Evolutionary conservation across 139 green algal species (phyloP), one percentile per base, ranked within the genome.

Genomic region (Limnomonas spitsbergensis): DNA sequence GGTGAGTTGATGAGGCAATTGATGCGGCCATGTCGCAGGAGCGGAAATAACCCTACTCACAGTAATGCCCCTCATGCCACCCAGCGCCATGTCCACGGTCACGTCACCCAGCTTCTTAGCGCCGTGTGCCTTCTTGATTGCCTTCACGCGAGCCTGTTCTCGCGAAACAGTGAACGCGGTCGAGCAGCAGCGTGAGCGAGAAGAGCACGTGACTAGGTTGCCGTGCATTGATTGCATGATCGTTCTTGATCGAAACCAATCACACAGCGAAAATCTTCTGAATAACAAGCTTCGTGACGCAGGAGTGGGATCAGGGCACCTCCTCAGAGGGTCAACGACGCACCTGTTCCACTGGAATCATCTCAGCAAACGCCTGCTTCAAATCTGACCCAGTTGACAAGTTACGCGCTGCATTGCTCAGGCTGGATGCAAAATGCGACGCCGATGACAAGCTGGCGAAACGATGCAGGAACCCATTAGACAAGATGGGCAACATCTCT

Each of bases 21-120:
- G n/a, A n/a, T n/a, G n/a, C n/a, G n/a, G n/a, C n/a, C n/a, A n/a
- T n/a, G n/a, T n/a, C n/a, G n/a, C n/a, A n/a, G n/a, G n/a, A n/a
- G n/a, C n/a, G n/a, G n/a, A n/a, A n/a, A n/a, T n/a, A n/a, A n/a
- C n/a, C n/a, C n/a, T n/a, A 14, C 88, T 81, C 37, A 94, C 90
- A 66, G 93, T 92, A 80, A 99, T 98, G 73, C 96, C 96, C 24
- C 96, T 88, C 96, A 99, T 99, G 80, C 96, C 96, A 69, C 96
- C 96, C 39, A 99, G 91, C 3, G 81, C 84, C 89, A 91, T 89
- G 34, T 97, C 90, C n/a, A 96, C 88, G 0, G 94, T 98, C n/a
- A 94, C 88, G 24, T 94, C 82, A 2, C 94, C 96, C 27, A 99
- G 79, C 14, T 75, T 70, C 47, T 94, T 91, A 38, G 37, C 42